Evolutionary conservation across 176 grass and related monocot genomes (phyloP).

Genomic region (Juncus inflexus): DNA sequence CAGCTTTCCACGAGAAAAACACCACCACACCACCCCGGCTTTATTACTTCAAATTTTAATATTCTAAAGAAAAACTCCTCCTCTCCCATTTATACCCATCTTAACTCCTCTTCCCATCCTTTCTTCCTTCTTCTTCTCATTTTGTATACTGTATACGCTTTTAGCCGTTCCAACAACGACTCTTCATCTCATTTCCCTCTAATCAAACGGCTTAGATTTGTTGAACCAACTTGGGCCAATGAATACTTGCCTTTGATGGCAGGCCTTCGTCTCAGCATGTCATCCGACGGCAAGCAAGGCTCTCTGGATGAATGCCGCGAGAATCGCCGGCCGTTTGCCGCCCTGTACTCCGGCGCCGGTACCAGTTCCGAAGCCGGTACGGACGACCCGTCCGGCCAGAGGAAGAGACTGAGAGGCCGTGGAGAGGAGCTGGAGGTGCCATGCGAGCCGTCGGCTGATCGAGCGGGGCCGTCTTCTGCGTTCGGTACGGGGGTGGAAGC

Average conservation of each 20-base stretch:
- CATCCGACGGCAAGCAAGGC: conserved; percentile 4
- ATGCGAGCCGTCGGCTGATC: not conserved
- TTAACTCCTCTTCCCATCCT: not conserved
- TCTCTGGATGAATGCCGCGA: conserved; percentile 35
- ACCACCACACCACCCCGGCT: conserved; percentile 11
- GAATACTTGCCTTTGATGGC: conserved; percentile 36
- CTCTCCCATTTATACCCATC: not conserved
- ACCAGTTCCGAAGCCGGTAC: not conserved
- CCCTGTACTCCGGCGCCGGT: not conserved
- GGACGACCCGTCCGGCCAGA: conserved; percentile 3
- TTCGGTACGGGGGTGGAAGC: not conserved
- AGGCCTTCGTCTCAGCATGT: conserved; percentile 31
- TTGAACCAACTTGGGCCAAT: conserved; percentile 1
- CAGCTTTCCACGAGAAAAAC: conserved; percentile 23
- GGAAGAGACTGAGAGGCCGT: conserved; percentile 5
- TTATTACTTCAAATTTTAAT: not conserved
- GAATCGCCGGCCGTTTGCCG: conserved; percentile 13
- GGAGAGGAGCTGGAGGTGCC: not conserved
- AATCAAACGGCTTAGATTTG: not conserved
- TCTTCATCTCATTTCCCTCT: not conserved
- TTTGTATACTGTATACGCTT: not conserved
- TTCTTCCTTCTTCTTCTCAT: not conserved
- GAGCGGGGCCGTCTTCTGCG: not conserved
- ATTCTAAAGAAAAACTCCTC: not conserved
- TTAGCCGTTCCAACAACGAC: not conserved